Conservation (phyloP, 1,139 yeast species). For the Blastobotrys malaysiensis region DNA sequence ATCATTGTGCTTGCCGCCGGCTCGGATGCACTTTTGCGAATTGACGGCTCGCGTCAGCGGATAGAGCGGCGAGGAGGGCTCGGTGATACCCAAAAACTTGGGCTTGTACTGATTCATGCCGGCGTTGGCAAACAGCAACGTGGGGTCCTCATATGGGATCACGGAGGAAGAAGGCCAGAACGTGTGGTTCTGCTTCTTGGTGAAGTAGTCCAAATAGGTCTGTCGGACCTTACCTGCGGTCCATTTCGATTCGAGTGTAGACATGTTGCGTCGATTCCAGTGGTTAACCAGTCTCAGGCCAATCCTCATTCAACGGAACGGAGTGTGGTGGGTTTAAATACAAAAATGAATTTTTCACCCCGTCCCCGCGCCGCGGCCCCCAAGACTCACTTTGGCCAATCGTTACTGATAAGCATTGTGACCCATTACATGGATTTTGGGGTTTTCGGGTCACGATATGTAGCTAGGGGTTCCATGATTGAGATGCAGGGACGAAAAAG, state of each 20-base stretch:
- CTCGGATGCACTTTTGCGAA: conserved; percentile 97
- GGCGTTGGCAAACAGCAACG: conserved; percentile 90
- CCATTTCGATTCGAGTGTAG: conserved; percentile 1
- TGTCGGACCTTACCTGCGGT: conserved; percentile 54
- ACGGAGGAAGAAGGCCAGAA: conserved; percentile 92
- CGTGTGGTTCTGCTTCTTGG: conserved; percentile 56
- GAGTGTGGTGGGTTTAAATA: not conserved
- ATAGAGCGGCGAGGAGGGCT: conserved; percentile 85
- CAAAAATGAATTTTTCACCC: not conserved
- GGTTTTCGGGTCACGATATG: too few species aligned
- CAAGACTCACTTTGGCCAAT: too few species aligned
- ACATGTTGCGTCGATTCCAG: not conserved
- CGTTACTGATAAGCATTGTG: too few species aligned
- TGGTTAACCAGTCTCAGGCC: not conserved
- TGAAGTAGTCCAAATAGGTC: conserved; percentile 80
- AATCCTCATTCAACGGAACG: not conserved
- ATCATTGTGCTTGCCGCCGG: conserved; percentile 99
- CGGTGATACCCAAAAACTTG: conserved; percentile 92
- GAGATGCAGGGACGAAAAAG: too few species aligned
- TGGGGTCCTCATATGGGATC: conserved; percentile 96
- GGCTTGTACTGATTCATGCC: conserved; percentile 99
- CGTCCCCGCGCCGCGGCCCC: not conserved
- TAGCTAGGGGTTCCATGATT: too few species aligned
- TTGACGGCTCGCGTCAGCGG: conserved; percentile 82
- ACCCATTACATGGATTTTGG: too few species aligned